Conservation (phyloP, 1,284 basidiomycete genomes). For the Exobasidium cylindrosporum region DNA sequence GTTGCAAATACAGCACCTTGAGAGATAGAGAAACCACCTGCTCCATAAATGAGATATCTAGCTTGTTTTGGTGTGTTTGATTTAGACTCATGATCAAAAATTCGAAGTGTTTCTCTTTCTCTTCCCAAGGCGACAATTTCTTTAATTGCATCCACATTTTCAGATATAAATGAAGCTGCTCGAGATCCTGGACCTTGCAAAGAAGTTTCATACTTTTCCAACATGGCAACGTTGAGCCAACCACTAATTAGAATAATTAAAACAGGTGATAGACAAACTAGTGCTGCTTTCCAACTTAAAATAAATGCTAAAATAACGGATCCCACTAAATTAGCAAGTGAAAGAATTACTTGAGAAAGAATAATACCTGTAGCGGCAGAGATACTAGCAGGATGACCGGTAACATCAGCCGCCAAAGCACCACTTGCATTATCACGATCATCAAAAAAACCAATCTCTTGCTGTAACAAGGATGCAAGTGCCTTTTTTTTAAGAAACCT, state of each 20-base stretch:
- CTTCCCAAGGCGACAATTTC: slow-evolving; percentile 57
- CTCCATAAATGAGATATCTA: slow-evolving; percentile 46
- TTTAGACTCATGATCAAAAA: slow-evolving; percentile 40
- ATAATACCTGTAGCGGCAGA: slow-evolving; percentile 56
- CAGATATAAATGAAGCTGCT: slow-evolving; percentile 54
- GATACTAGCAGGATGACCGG: slow-evolving; percentile 55
- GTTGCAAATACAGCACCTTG: slow-evolving; percentile 55
- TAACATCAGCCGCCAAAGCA: slow-evolving; percentile 55
- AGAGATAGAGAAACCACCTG: slow-evolving; percentile 51
- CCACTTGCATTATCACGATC: slow-evolving; percentile 54
- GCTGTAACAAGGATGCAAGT: slow-evolving; percentile 38
- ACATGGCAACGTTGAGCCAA: slow-evolving; percentile 52
- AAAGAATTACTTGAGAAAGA: slow-evolving; percentile 54
- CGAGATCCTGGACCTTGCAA: slow-evolving; percentile 44
- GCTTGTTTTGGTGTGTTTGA: slow-evolving; percentile 3
- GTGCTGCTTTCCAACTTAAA: slow-evolving; percentile 55
- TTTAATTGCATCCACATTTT: slow-evolving; percentile 57
- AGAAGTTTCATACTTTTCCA: slow-evolving; percentile 50
- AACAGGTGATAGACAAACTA: slow-evolving; percentile 54
- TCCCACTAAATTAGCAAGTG: slow-evolving; percentile 52
- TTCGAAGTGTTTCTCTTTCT: slow-evolving; percentile 50
- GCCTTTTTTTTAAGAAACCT: slow-evolving; percentile 37
- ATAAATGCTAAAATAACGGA: slow-evolving; percentile 55
- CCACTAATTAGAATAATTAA: slow-evolving; percentile 41
- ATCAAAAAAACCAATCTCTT: slow-evolving; percentile 53